Percentiles rank a stretch among this genome's conserved stretches.
Conservation (phyloP, 2,329 filamentous ascomycete genomes). For the Colletotrichum orbiculare region DNA sequence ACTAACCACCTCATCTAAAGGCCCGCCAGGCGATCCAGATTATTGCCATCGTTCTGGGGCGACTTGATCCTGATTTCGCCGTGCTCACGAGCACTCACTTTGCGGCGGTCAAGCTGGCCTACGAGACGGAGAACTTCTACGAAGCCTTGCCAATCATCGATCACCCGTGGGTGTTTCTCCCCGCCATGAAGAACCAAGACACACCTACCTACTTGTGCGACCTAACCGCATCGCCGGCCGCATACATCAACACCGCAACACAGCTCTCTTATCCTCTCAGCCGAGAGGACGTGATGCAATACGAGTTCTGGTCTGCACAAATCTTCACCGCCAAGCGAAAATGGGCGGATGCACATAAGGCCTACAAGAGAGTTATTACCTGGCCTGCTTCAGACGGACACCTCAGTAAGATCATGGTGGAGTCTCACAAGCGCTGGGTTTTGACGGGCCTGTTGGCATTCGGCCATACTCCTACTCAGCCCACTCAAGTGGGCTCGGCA, state of each 20-base stretch:
- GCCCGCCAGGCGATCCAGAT: conserved; percentile 58
- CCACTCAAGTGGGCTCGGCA: conserved; percentile 63
- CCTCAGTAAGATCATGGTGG: conserved; percentile 82
- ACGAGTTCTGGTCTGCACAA: conserved; percentile 73
- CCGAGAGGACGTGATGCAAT: conserved; percentile 69
- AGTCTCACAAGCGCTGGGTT: conserved; percentile 93
- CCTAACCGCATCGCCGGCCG: conserved; percentile 54
- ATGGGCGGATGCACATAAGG: conserved; percentile 71
- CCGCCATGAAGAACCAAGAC: conserved; percentile 54
- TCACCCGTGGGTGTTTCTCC: conserved; percentile 74
- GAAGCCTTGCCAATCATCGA: conserved; percentile 71
- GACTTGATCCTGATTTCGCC: conserved; percentile 73
- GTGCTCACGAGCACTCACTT: conserved; percentile 75
- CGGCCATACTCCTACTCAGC: conserved; percentile 68
- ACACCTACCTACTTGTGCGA: conserved; percentile 58
- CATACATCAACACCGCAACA: conserved; percentile 69
- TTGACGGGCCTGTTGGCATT: conserved; percentile 78
- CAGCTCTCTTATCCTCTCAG: conserved; percentile 68
- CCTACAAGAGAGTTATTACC: conserved; percentile 73
- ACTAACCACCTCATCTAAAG: conserved; percentile 46
- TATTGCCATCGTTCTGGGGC: conserved; percentile 66
- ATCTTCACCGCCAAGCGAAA: conserved; percentile 69
- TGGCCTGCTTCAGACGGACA: conserved; percentile 72
- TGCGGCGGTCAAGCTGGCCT: conserved; percentile 67
- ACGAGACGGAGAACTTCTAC: conserved; percentile 63